Base-by-base conservation (phyloP, 192 early-diverging fungal species). In the Thoreauomyces humboldtii region DNA sequence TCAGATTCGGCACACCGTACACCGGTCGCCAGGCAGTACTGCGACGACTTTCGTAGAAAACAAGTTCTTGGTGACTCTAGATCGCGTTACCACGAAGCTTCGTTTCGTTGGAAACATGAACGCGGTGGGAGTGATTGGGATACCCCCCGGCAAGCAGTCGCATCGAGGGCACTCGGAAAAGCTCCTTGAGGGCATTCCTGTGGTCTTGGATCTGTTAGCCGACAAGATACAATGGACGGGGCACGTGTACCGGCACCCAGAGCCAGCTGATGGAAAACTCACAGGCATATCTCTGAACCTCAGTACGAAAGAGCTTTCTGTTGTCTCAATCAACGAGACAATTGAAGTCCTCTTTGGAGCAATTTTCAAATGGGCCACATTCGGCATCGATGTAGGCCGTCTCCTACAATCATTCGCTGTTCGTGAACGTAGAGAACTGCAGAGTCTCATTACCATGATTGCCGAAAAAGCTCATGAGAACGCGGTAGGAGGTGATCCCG, bases 321-420 rank as follows among this genome's bases (percentile, higher is more conserved):
- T 82, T 4, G 75, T 85, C 34, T 80, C 82, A 19, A 86, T 89
- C 29, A 88, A 80, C 24, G 82, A 91, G 69, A 86, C 87, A 0
- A 76, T 81, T 2, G 90, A 91, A 52, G 88, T 90, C 42, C 65
- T 90, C 9, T 80, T 79, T 14, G 88, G 88, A 12, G 85, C 86
- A 4, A 71, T 87, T 22, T 81, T 79, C 55, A 81, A 81, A 4
- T 91, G 89, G 89, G 52, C 83, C 19, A 79, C 76, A 0, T 88
- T 88, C 69, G 63, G 79, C 0, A 73, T 78, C 46, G 86, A 87
- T 53, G 57, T 89, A 15, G 62, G 73, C 14, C 71, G 67, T 2
- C 76, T 88, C 22, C 46, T 84, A 17, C 74, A 70, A 15, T 46
- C 59, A 15, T 89, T 83, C 53, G 65, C 75, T 27, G 57, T 73